phyloP scores from a whole-genome alignment of 148 eudicot genomes.

The Vaccinium myrtillus region DNA sequence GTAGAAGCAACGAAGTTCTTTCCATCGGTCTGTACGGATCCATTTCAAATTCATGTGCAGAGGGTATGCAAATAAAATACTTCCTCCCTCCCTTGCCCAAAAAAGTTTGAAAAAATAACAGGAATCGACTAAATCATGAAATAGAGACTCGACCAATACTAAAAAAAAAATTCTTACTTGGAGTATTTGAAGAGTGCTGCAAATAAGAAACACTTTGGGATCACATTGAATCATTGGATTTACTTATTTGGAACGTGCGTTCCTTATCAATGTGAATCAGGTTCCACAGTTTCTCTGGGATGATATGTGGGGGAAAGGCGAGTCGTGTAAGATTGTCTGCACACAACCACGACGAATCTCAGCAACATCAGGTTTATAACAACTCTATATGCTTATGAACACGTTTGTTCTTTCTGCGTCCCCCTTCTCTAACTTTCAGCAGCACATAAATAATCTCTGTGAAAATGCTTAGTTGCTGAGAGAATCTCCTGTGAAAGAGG shows the following conservation, averaged over 20 bases:
- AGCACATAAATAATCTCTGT: conserved; percentile 1
- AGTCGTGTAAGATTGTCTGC: conserved; percentile 83
- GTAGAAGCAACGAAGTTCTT: background rate
- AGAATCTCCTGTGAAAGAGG: conserved; percentile 88
- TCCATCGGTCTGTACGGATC: background rate
- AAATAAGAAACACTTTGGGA: background rate
- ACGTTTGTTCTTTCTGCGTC: background rate
- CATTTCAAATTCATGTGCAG: conserved; percentile 9
- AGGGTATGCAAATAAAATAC: background rate
- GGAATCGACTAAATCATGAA: no score
- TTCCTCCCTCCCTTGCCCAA: background rate
- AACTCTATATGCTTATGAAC: conserved; percentile 2
- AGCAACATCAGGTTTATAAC: conserved; percentile 69
- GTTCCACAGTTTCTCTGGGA: conserved; percentile 92
- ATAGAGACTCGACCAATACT: background rate
- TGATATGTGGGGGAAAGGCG: conserved; percentile 72
- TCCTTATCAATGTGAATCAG: conserved; percentile 34
- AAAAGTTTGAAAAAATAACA: background rate
- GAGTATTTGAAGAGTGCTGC: background rate
- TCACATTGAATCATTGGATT: background rate
- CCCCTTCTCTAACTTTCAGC: conserved; percentile 7
- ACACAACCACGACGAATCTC: conserved; percentile 96
- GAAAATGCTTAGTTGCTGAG: conserved; percentile 67
- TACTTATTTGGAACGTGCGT: background rate
- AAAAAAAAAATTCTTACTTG: background rate